Evolutionary conservation across 2,329 filamentous ascomycete species (phyloP), one percentile per base, ranked within the genome.

Genomic region (Aspergillus neotritici): DNA sequence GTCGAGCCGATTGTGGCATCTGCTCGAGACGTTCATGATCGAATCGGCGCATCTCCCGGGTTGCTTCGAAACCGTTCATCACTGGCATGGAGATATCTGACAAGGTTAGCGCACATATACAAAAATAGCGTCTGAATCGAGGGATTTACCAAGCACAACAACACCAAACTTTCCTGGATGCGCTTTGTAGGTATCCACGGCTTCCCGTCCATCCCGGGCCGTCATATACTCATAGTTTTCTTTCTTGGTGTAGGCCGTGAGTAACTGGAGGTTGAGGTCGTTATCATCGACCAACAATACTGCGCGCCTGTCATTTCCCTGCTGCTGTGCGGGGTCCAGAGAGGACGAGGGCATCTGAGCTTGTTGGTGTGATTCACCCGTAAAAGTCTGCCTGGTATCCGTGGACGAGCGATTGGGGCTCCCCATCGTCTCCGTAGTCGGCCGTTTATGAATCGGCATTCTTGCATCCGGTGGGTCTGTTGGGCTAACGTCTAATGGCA

Each of bases 241-340:
- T 21, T 32, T n/a, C 4, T 54, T 51, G 48, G 60, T 58, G 39
- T 52, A 63, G 3, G 61, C 59, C 16, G 55, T 48, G n/a, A 66
- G 53, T 12, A 67, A 49, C 31, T 56, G 54, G 3, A 66, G 49
- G 42, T 68, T 67, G 28, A 67, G 40, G 5, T 51, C 50, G 42
- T 68, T 68, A 47, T 68, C 65, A 41, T 68, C 65, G 3, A 68
- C 65, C 9, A 68, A 48, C 2, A 68, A 47, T 3, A 66, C 48
- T 16, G 45, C 31, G 25, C 14, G 15, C 15, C 28, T 29, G 3
- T 28, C 39, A 25, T 16, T 45, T 35, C 12, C 14, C 11, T 9
- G 13, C 16, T 9, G 32, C 33, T 10, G 21, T 28, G 32, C n/a
- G 25, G 4, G 16, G 10, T 21, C 35, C 35, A 29, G 4, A 28